Evolutionary conservation across 257 asterid genomes (phyloP).

Genomic region (Mitragyna speciosa): DNA sequence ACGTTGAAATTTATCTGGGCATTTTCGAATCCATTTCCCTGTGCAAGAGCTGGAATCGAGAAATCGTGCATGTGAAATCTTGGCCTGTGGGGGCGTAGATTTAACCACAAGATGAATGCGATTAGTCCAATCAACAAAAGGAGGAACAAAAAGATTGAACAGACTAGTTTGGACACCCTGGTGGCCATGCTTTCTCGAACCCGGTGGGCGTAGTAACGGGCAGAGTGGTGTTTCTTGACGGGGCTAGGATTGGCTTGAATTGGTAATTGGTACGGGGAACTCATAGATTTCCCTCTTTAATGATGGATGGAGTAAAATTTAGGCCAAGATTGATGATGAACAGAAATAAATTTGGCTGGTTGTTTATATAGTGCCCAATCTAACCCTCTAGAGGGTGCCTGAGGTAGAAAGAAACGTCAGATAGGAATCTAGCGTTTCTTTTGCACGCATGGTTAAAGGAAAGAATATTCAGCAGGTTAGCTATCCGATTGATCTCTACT

Average conservation of each 20-base stretch:
- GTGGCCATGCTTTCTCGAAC: slow-evolving; percentile 79
- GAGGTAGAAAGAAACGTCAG: slow-evolving; percentile 7
- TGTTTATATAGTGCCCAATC: not conserved
- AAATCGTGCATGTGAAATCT: slow-evolving; percentile 59
- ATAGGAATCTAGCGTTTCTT: slow-evolving; percentile 15
- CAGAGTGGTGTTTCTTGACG: slow-evolving; percentile 61
- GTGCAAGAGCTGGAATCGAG: slow-evolving; percentile 51
- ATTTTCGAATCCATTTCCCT: slow-evolving; percentile 35
- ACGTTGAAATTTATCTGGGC: slow-evolving; percentile 57
- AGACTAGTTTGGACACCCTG: slow-evolving; percentile 64
- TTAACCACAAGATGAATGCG: slow-evolving; percentile 79
- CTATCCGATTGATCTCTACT: not conserved
- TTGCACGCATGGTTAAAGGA: slow-evolving; percentile 32
- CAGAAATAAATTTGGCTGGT: not conserved
- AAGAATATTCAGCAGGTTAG: slow-evolving; percentile 36
- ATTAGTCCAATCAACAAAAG: slow-evolving; percentile 64
- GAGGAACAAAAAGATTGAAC: slow-evolving; percentile 57
- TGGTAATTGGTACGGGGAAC: slow-evolving; percentile 36
- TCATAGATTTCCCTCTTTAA: slow-evolving; percentile 14
- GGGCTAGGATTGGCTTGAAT: slow-evolving; percentile 29
- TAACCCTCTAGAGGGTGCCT: not conserved
- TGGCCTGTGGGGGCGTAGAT: slow-evolving; percentile 91
- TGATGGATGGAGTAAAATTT: not conserved
- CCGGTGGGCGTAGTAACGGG: slow-evolving; percentile 75
- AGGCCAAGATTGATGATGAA: slow-evolving; percentile 9